Conservation (phyloP, 192 early-diverging fungal species). For the Podila verticillata region DNA sequence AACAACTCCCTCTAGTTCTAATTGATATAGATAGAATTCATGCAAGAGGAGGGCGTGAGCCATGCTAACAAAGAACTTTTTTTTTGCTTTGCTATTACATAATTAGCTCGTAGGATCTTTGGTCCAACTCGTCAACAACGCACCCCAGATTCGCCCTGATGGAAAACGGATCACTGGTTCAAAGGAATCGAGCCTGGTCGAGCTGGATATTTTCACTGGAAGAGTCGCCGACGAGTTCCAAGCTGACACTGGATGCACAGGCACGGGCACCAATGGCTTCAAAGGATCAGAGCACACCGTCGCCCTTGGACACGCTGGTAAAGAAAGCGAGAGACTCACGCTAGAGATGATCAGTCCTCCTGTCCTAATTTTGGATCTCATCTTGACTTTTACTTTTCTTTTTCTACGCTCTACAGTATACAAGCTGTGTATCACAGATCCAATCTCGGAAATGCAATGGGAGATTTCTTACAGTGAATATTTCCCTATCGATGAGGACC, state of each 20-base stretch:
- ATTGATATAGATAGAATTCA: neutral
- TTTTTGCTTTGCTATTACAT: too few species aligned
- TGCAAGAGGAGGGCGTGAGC: too few species aligned
- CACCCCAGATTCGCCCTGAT: constrained; percentile 39
- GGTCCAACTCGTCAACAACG: constrained; percentile 25
- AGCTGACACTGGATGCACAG: constrained; percentile 19
- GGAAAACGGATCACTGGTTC: constrained; percentile 35
- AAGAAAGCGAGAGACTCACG: neutral
- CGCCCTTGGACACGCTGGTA: constrained; percentile 42
- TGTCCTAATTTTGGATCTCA: neutral
- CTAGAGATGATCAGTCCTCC: neutral
- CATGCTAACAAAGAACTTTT: too few species aligned
- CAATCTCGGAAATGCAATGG: constrained; percentile 32
- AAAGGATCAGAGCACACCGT: constrained; percentile 25
- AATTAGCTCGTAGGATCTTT: constrained; percentile 32
- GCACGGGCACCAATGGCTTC: constrained; percentile 12
- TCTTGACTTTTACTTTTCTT: neutral
- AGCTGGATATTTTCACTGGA: constrained; percentile 29
- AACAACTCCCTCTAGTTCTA: too few species aligned
- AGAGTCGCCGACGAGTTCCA: constrained; percentile 5
- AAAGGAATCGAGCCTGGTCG: constrained; percentile 26
- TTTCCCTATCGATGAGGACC: constrained; percentile 15
- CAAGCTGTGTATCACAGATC: constrained; percentile 23
- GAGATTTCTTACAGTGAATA: constrained; percentile 45
- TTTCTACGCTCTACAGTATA: constrained; percentile 32